phyloP scores from a whole-genome alignment of 257 asterid genomes.

The Lycium barbarum region DNA sequence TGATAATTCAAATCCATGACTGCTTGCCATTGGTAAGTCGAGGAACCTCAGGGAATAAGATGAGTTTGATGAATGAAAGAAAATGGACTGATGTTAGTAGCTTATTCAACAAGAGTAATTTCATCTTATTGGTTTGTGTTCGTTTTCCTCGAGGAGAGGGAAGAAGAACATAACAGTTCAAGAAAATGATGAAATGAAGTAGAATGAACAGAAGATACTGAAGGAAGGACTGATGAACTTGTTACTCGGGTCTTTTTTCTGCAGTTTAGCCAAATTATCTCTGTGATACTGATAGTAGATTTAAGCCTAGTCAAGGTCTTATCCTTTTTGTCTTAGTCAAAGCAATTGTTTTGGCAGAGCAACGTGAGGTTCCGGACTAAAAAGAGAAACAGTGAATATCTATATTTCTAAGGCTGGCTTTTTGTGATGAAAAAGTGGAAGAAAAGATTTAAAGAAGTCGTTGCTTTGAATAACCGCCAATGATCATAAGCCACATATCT shows the following conservation, averaged over 20 bases:
- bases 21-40: not conserved
- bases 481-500: too few species aligned
- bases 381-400: too few species aligned
- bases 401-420: too few species aligned
- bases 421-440: too few species aligned
- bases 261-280: not conserved
- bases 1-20: not conserved
- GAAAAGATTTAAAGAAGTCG: too few species aligned
- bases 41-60: not conserved
- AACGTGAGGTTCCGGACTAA: too few species aligned
- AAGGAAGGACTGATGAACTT: too few species aligned
- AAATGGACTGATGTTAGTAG: not conserved
- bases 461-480: not conserved
- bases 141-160: too few species aligned
- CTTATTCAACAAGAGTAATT: not conserved
- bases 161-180: too few species aligned
- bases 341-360: not conserved
- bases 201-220: too few species aligned
- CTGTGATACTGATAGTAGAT: not conserved
- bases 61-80: not conserved
- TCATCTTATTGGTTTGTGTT: not conserved
- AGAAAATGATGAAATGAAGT: too few species aligned
- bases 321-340: not conserved
- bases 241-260: not conserved
- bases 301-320: not conserved